Conservation (phyloP, 345 rosid genomes). For the Hibiscus tridactylites region DNA sequence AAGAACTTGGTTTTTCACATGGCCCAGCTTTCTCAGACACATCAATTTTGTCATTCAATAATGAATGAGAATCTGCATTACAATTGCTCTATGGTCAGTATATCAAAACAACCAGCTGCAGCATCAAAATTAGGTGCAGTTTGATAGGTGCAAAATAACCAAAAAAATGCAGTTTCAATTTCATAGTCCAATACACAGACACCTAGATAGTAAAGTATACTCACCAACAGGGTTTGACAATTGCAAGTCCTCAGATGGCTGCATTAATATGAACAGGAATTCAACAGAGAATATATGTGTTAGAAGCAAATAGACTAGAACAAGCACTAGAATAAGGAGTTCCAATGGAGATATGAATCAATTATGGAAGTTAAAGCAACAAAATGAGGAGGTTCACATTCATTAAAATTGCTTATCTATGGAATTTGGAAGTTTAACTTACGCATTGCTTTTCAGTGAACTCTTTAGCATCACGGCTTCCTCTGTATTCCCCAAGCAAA, state of each 20-base stretch:
- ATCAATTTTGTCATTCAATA: conserved; percentile 24
- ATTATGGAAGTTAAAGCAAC: neutral
- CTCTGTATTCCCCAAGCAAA: conserved; percentile 23
- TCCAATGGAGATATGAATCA: neutral
- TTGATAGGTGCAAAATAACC: neutral
- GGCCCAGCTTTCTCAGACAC: conserved; percentile 31
- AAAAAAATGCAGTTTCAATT: neutral
- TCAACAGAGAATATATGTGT: neutral
- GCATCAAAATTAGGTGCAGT: neutral
- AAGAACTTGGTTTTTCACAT: conserved; percentile 33
- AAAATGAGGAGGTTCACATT: neutral
- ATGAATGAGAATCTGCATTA: conserved; percentile 33
- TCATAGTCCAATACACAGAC: neutral
- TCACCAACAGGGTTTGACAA: conserved; percentile 30
- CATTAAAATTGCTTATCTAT: no score
- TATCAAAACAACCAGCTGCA: neutral
- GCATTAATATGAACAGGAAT: conserved; percentile 18
- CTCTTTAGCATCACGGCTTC: conserved; percentile 23
- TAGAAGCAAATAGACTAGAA: conserved; percentile 11
- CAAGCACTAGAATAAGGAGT: neutral
- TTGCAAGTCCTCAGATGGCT: conserved; percentile 29
- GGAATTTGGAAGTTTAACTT: conserved; percentile 10
- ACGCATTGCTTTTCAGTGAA: conserved; percentile 29
- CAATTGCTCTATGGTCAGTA: conserved; percentile 4
- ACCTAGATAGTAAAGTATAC: conserved; percentile 13